These are phyloP conservation scores for Pseudogymnoascus sp. DNA, from an alignment of 2,329 filamentous ascomycete species.

Conservation along the genomic window DNA sequence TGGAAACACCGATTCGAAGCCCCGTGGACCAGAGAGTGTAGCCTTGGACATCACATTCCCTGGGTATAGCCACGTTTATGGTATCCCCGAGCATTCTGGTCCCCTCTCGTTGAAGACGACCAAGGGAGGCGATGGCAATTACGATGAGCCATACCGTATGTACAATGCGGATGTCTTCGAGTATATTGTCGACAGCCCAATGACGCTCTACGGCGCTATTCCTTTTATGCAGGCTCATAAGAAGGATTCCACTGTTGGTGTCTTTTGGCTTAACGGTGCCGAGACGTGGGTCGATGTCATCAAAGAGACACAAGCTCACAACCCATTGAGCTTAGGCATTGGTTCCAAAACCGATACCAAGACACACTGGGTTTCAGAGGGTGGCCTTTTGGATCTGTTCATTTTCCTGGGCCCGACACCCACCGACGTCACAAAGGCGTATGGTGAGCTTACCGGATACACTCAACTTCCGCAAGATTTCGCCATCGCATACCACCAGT, in stretches of 20 bases:
- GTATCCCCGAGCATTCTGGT: conserved; percentile 88
- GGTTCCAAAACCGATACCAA: conserved; percentile 65
- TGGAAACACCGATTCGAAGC: conserved; percentile 90
- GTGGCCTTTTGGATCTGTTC: conserved; percentile 83
- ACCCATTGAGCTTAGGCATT: conserved; percentile 68
- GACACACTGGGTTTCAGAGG: conserved; percentile 96
- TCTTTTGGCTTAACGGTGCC: conserved; percentile 95
- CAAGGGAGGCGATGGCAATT: conserved; percentile 76
- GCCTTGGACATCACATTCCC: conserved; percentile 87
- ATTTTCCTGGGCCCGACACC: conserved; percentile 88
- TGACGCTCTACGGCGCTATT: conserved; percentile 97
- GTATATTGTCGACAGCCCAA: conserved; percentile 92
- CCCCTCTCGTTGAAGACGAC: conserved; percentile 85
- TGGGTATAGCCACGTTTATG: conserved; percentile 86
- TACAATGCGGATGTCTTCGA: conserved; percentile 98
- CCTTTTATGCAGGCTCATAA: conserved; percentile 97
- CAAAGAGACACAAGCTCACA: conserved; percentile 65
- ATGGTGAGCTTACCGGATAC: conserved; percentile 83
- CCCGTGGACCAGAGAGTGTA: conserved; percentile 87
- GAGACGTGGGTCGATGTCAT: conserved; percentile 96
- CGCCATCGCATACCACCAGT: conserved; percentile 90
- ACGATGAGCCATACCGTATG: conserved; percentile 82
- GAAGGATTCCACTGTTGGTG: conserved; percentile 84
- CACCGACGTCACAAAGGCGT: conserved; percentile 70
- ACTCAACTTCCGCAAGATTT: conserved; percentile 90